phyloP scores from a whole-genome alignment of 352 stramenopile genomes.

The Phytophthora pisi region DNA sequence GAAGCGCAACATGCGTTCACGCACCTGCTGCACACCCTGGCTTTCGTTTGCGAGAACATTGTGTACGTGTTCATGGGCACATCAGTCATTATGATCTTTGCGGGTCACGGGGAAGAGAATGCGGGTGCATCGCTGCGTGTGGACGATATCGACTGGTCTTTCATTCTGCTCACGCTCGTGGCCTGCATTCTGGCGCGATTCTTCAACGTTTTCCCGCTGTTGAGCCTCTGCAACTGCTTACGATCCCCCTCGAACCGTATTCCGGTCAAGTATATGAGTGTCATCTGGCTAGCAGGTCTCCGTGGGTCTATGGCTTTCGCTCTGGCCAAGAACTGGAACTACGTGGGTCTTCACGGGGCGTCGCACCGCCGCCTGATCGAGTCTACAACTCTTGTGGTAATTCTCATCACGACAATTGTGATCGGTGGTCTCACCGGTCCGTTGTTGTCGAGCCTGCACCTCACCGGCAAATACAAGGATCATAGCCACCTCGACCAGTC shows the following conservation, averaged over 20 bases:
- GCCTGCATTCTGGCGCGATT: constrained; percentile 75
- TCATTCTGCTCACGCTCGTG: constrained; percentile 78
- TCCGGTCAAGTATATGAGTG: constrained; percentile 73
- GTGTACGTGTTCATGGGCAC: constrained; percentile 90
- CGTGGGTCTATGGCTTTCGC: constrained; percentile 94
- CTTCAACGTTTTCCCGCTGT: constrained; percentile 79
- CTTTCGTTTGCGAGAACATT: constrained; percentile 84
- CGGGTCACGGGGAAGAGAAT: constrained; percentile 65
- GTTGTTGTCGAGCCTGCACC: constrained; percentile 56
- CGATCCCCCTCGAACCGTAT: constrained; percentile 64
- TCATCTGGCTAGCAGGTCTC: constrained; percentile 94
- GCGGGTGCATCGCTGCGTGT: constrained; percentile 63
- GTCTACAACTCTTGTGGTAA: constrained; percentile 87
- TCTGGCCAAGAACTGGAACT: constrained; percentile 87
- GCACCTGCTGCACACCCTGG: constrained; percentile 80
- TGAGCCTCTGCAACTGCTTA: constrained; percentile 76
- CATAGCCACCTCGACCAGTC: constrained; percentile 40
- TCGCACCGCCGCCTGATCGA: constrained; percentile 85
- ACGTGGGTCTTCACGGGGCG: constrained; percentile 64
- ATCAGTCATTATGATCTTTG: constrained; percentile 85
- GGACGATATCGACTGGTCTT: constrained; percentile 82
- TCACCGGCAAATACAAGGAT: constrained; percentile 48
- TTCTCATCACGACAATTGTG: constrained; percentile 87
- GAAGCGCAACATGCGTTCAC: constrained; percentile 86
- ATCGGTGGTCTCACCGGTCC: constrained; percentile 79